Percentiles rank a stretch among this genome's conserved stretches.
Conservation (phyloP, 164 flowering plant species). For the Brasenia schreberi region DNA sequence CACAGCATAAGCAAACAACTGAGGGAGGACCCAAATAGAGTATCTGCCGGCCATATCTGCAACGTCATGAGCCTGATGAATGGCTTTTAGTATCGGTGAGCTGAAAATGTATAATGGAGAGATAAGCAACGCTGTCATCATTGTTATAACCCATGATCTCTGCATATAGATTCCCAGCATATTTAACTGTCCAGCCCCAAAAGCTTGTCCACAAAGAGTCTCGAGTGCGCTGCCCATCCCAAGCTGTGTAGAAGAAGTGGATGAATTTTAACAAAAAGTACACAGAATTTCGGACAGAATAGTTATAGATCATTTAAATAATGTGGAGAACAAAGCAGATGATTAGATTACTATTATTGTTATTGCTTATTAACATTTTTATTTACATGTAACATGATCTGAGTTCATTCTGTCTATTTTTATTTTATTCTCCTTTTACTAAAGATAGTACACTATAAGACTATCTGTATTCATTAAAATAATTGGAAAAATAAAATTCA, state of each 20-base stretch:
- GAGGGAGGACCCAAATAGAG: constrained; percentile 33
- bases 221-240: constrained; percentile 45
- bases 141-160: constrained; percentile 36
- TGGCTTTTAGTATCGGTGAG: constrained; percentile 27
- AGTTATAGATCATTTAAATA: too few species aligned
- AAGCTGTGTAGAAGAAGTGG: constrained; percentile 18
- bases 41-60: constrained; percentile 33
- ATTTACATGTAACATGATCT: too few species aligned
- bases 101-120: constrained; percentile 33
- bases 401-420: too few species aligned
- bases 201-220: constrained; percentile 47
- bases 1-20: constrained; percentile 35
- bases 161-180: constrained; percentile 46
- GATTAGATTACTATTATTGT: too few species aligned
- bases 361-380: too few species aligned
- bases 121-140: constrained; percentile 20
- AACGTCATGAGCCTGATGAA: constrained; percentile 22
- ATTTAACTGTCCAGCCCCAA: constrained; percentile 34
- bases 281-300: too few species aligned
- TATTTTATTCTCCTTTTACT: too few species aligned
- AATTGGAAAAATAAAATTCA: too few species aligned
- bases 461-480: too few species aligned
- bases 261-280: not conserved
- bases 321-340: too few species aligned
- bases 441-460: too few species aligned